phyloP scores from a whole-genome alignment of 495 filamentous ascomycete genomes.

The Talaromyces ruber region DNA sequence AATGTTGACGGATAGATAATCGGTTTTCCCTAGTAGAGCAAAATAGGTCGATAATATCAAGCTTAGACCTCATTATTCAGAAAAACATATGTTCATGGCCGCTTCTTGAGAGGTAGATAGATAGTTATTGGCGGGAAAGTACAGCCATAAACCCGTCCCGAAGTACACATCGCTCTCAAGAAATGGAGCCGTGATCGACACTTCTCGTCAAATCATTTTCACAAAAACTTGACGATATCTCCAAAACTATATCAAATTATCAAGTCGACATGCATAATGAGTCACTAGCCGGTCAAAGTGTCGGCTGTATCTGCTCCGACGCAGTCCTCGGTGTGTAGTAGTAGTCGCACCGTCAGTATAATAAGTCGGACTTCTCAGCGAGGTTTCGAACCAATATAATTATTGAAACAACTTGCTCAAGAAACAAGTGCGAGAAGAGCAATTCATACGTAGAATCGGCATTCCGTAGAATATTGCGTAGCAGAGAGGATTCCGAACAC shows the following conservation, averaged over 20 bases:
- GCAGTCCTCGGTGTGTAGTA: not conserved
- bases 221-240: not conserved
- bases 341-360: not conserved
- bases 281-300: not conserved
- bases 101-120: no score
- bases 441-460: not conserved
- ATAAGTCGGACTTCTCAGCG: not conserved
- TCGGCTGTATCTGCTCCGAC: not conserved
- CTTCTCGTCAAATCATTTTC: not conserved
- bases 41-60: no score
- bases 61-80: no score
- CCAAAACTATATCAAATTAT: not conserved
- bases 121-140: not conserved
- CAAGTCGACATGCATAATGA: not conserved
- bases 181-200: not conserved
- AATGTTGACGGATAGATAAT: no score
- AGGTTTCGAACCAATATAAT: not conserved
- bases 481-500: not conserved
- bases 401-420: no score
- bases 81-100: no score
- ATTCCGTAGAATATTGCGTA: not conserved
- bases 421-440: no score
- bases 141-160: not conserved
- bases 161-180: not conserved
- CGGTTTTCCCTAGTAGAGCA: no score